phyloP scores from a whole-genome alignment of 495 filamentous ascomycete genomes.

The Penicillium goetzii region DNA sequence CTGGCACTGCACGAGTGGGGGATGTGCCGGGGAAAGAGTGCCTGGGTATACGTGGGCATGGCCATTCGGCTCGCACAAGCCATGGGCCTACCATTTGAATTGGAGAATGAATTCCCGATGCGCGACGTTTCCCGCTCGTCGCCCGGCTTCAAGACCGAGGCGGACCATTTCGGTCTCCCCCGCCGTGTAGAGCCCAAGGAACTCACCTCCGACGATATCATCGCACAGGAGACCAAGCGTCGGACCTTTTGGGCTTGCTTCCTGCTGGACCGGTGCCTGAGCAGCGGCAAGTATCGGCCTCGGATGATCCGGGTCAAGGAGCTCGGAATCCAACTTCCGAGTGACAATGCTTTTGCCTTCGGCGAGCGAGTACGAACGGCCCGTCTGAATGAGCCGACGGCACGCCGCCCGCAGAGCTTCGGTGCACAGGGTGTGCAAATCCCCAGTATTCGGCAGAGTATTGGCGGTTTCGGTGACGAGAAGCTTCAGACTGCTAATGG shows the following conservation, averaged over 20 bases:
- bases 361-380: constrained; percentile 52
- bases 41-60: constrained; percentile 77
- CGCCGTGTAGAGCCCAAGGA: constrained; percentile 42
- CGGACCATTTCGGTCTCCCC: constrained; percentile 47
- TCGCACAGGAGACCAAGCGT: constrained; percentile 74
- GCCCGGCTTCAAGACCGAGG: constrained; percentile 45
- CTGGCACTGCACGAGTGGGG: constrained; percentile 85
- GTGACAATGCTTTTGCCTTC: constrained; percentile 54
- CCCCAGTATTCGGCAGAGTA: constrained; percentile 51
- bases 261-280: constrained; percentile 77
- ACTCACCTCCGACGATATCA: constrained; percentile 57
- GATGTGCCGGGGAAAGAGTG: constrained; percentile 72
- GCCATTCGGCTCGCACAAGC: constrained; percentile 77
- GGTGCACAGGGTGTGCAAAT: constrained; percentile 51
- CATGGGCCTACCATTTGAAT: constrained; percentile 69
- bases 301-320: constrained; percentile 70
- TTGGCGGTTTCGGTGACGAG: constrained; percentile 46
- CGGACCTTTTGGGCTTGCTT: constrained; percentile 88
- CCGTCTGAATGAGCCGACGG: constrained; percentile 44
- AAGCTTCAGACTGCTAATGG: constrained; percentile 38
- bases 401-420: constrained; percentile 47
- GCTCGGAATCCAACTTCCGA: constrained; percentile 56
- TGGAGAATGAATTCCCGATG: constrained; percentile 49
- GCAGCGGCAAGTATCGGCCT: constrained; percentile 74
- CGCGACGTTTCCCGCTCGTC: constrained; percentile 48